Evolutionary conservation across 2,329 filamentous ascomycete genomes (phyloP), one percentile per base, ranked within the genome.

Genomic region (Monosporascus sp.): DNA sequence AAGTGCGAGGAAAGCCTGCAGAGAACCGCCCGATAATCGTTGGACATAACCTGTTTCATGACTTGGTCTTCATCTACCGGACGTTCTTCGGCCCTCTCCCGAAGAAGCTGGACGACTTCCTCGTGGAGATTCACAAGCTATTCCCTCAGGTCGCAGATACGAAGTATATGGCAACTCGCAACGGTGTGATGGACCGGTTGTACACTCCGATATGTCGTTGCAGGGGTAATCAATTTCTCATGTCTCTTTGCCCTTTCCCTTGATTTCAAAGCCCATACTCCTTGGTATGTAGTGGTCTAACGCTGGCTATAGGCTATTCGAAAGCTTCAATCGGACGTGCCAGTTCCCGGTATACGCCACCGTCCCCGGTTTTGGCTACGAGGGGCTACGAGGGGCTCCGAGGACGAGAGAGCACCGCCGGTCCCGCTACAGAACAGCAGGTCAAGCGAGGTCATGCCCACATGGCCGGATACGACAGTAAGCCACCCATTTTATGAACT

Each of bases 41-140:
- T 3, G 83, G 84, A 0, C 84, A 88, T 68, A 88, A 88, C 59
- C 73, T 83, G 54, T 81, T 88, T 57, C 77, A 79, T 2, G 84
- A 88, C 58, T 70, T 88, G 22, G 76, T 82, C 37, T 87, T 87
- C 60, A 67, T 88, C 37, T 84, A 86, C 64, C 68, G 73, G n/a
- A 78, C 76, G 1, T 88, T 88, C 64, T 72, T 87, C 48, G 81
- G 81, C 1, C 57, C 68, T 1, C 69, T 88, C 2, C 85, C 84
- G 0, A 67, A 71, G 2, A 78, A 70, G 0, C 65, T 85, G 1
- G 70, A 74, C 3, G 76, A 77, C 22, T 88, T 87, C 60, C 70
- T 74, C 39, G 54, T 65, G 6, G 63, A 68, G 2, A 72, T 85
- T 2, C 76, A 83, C 57, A 60, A 66, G 1, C 59, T 80, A 3